phyloP scores from a whole-genome alignment of 345 rosid genomes.

The Citrus maxima region DNA sequence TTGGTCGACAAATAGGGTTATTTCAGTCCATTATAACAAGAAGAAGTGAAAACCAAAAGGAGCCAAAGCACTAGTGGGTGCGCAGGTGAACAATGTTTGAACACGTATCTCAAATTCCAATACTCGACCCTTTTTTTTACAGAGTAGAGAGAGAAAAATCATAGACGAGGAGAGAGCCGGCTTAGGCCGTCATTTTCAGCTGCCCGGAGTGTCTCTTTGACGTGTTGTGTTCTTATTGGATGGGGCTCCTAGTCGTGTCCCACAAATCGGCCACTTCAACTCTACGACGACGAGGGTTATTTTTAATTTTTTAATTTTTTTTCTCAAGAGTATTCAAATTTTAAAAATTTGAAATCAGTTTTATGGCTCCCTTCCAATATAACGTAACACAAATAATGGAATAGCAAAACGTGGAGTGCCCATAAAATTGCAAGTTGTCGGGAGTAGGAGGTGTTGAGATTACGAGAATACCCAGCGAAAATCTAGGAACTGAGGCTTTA shows the following conservation, averaged over 20 bases:
- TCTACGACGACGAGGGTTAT: background rate
- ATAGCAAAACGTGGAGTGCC: background rate
- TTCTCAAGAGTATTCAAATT: background rate
- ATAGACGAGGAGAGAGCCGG: conserved; percentile 4
- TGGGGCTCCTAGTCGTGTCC: background rate
- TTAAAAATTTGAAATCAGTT: background rate
- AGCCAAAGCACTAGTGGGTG: background rate
- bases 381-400: too few species aligned
- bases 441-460: background rate
- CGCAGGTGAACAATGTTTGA: background rate
- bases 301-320: too few species aligned
- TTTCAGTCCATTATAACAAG: background rate
- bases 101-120: conserved; percentile 17
- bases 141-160: background rate
- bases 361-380: background rate
- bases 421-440: background rate
- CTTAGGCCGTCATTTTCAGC: conserved; percentile 21
- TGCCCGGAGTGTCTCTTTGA: conserved; percentile 4
- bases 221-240: conserved; percentile 23
- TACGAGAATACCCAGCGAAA: background rate
- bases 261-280: background rate
- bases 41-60: background rate
- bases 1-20: background rate
- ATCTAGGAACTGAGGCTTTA: background rate
- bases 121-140: background rate